Base-by-base conservation (phyloP, 441 rosid species). In the Jatropha multifida region DNA sequence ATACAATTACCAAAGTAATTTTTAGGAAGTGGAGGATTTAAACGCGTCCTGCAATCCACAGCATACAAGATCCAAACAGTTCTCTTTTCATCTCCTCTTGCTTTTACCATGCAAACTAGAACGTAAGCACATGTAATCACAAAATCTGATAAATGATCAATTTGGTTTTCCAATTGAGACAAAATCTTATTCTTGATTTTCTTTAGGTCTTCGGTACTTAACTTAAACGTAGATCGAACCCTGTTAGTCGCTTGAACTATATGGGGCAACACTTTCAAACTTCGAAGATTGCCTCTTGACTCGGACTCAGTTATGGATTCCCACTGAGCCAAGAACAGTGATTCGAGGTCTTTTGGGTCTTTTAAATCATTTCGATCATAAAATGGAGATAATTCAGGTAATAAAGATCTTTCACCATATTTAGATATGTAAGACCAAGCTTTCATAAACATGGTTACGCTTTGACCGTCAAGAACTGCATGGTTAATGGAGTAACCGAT, bases 131-230 rank as follows among this genome's bases (percentile, higher is more conserved):
- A 66, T 0, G 70, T 17, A 3, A 74, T 14, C 23, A 67, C 78
- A 56, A 80, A 80, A 42, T 54, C 58, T 27, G 80, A 80, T 55
- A 70, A 74, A 40, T 40, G 75, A 18, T 58, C 17, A 1, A 18
- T 7, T 20, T 10, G 11, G 15, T 8, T 6, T 38, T n/a, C 59
- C 20, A 65, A 20, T 18, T 61, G 65, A 68, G 78, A 87, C n/a
- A 89, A 77, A 18, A 90, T 62, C 71, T 26, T 75, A 77, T 90
- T 90, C 88, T 90, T 84, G 23, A 80, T 61, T 51, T 76, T 40
- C 46, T 84, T 86, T 88, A 92, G 82, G 23, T 76, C 80, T 11
- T 68, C 85, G 4, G 2, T 86, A 62, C 68, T 51, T 8, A 80
- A 56, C 4, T 17, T 13, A 54, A 76, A 72, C 2, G 79, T 67